Evolutionary conservation across 345 rosid species (phyloP).

Genomic region (Euphorbia tirucalli): DNA sequence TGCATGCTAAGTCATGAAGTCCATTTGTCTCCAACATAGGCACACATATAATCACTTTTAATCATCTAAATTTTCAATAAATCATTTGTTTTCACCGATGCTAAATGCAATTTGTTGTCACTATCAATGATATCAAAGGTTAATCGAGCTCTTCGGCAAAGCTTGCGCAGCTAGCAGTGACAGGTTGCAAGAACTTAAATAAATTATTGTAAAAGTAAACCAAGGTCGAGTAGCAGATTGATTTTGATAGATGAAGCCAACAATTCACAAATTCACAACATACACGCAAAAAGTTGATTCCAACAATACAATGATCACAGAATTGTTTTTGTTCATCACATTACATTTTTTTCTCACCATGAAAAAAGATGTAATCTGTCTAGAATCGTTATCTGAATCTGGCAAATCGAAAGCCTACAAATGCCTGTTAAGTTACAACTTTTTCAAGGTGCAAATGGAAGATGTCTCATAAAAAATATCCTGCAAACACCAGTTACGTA

Average conservation of each 20-base stretch:
- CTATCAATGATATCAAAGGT: background rate
- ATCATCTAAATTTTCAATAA: background rate
- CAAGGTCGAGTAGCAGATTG: background rate
- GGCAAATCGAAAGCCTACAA: background rate
- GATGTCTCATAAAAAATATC: constrained; percentile 7
- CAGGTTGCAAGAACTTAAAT: background rate
- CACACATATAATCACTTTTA: background rate
- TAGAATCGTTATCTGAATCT: constrained; percentile 15
- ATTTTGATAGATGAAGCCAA: background rate
- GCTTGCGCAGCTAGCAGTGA: no score
- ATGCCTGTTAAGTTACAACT: constrained; percentile 6
- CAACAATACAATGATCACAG: background rate
- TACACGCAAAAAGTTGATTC: background rate
- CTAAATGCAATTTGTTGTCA: background rate
- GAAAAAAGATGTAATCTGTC: constrained; percentile 3
- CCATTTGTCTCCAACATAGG: background rate
- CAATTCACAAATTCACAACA: constrained; percentile 6
- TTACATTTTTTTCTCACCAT: background rate
- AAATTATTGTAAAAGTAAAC: background rate
- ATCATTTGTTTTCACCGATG: background rate
- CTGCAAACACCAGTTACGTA: constrained; percentile 10
- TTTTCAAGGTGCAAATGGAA: background rate
- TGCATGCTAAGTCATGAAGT: background rate
- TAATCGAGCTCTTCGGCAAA: no score
- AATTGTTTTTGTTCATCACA: background rate